These are phyloP conservation scores for Serendipita sp. DNA, from an alignment of 768 basidiomycete species.

Conservation along the genomic window DNA sequence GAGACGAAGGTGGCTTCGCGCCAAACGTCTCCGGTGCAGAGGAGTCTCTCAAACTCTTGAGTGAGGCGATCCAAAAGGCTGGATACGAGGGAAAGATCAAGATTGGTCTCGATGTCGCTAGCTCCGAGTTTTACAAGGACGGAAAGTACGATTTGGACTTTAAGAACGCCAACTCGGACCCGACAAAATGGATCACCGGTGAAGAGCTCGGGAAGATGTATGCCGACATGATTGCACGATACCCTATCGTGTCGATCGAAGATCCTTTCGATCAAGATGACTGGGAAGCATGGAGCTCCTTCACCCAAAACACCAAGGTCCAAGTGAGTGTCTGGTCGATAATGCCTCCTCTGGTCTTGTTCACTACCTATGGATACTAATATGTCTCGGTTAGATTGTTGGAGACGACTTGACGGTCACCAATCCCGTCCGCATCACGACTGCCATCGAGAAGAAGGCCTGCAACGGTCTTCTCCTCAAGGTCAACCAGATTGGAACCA, in stretches of 20 bases:
- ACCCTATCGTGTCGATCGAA: slow-evolving; percentile 90
- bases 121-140: slow-evolving; percentile 99
- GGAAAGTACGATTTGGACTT: slow-evolving; percentile 98
- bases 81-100: slow-evolving; percentile 98
- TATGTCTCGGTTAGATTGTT: slow-evolving; percentile 39
- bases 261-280: slow-evolving; percentile 99
- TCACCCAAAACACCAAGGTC: slow-evolving; percentile 61
- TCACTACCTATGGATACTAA: no score
- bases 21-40: slow-evolving; percentile 96
- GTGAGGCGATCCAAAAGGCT: slow-evolving; percentile 92
- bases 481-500: slow-evolving; percentile 98
- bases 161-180: slow-evolving; percentile 99
- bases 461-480: slow-evolving; percentile 98
- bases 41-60: slow-evolving; percentile 88
- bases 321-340: slow-evolving; percentile 16
- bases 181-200: slow-evolving; percentile 89
- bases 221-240: slow-evolving; percentile 70
- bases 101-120: slow-evolving; percentile 96
- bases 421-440: slow-evolving; percentile 93
- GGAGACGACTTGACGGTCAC: slow-evolving; percentile 97
- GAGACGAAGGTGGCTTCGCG: slow-evolving; percentile 99
- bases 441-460: slow-evolving; percentile 98
- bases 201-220: slow-evolving; percentile 86
- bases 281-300: slow-evolving; percentile 95
- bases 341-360: neutral